These are phyloP conservation scores for Aspergillus ruber DNA, from an alignment of 2,329 filamentous ascomycete species.

Conservation along the genomic window DNA sequence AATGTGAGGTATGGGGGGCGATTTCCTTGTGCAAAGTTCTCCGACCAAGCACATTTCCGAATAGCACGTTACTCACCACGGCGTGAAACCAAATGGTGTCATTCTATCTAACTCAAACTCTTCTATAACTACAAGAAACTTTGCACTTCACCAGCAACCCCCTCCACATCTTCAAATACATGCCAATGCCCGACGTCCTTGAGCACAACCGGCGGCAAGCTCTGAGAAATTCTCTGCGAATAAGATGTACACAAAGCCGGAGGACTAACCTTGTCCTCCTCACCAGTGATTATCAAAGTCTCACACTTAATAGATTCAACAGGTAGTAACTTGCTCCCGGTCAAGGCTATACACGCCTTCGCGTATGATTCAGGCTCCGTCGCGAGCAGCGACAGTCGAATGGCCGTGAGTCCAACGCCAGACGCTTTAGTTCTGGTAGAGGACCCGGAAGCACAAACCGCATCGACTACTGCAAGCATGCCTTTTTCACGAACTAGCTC, in stretches of 20 bases:
- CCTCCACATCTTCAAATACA: background rate
- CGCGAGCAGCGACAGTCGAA: background rate
- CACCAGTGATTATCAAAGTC: background rate
- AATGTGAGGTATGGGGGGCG: too few relatives aligned
- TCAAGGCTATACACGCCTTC: background rate
- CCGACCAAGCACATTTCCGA: too few relatives aligned
- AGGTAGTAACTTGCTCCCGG: background rate
- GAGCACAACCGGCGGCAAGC: background rate
- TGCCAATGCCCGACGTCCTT: conserved; percentile 1
- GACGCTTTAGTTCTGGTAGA: background rate
- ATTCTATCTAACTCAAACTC: background rate
- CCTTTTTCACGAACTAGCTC: background rate
- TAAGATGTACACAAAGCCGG: background rate
- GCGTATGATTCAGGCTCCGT: background rate
- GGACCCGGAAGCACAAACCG: background rate
- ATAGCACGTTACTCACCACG: too few relatives aligned
- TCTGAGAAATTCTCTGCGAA: background rate
- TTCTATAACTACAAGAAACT: background rate
- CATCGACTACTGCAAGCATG: background rate
- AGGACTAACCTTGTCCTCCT: background rate
- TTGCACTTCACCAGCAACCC: background rate
- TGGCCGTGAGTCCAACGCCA: background rate
- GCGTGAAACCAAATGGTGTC: too few relatives aligned
- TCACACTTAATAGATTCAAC: background rate
- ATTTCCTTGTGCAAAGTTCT: too few relatives aligned